phyloP scores from a whole-genome alignment of 2,329 filamentous ascomycete genomes.

The Alternaria tenuissima region DNA sequence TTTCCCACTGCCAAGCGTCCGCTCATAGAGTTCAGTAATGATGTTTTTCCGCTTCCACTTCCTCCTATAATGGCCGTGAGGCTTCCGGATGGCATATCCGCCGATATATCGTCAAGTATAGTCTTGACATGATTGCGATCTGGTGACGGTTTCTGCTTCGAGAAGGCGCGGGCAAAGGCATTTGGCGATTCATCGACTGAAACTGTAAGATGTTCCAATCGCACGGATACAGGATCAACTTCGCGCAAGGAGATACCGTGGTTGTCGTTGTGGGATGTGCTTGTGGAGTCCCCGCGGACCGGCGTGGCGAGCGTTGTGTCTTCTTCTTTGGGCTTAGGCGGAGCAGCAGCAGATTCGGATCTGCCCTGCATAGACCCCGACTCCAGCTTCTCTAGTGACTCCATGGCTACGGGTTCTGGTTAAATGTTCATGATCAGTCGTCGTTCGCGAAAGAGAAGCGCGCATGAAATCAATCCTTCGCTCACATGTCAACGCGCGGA shows the following conservation, averaged over 20 bases:
- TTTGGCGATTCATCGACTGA: constrained; percentile 66
- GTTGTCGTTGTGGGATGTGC: constrained; percentile 33
- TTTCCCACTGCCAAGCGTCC: constrained; percentile 70
- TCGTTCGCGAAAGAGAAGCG: constrained; percentile 10
- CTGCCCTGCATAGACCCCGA: constrained; percentile 1
- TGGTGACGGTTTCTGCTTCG: constrained; percentile 36
- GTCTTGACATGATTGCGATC: constrained; percentile 48
- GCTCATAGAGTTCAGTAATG: constrained; percentile 71
- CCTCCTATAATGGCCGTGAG: constrained; percentile 80
- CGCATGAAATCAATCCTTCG: constrained; percentile 7
- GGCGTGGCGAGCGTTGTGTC: constrained; percentile 15
- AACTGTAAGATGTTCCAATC: constrained; percentile 63
- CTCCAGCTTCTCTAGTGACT: constrained; percentile 24
- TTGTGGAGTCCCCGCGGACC: constrained; percentile 27
- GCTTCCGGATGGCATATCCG: constrained; percentile 70
- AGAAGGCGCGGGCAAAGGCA: constrained; percentile 33
- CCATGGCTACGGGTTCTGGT: constrained; percentile 19
- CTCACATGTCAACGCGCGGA: constrained; percentile 2
- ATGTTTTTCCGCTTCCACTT: constrained; percentile 72
- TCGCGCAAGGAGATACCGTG: constrained; percentile 54
- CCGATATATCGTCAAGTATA: constrained; percentile 70
- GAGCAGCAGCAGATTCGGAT: constrained; percentile 1
- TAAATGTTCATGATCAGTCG: constrained; percentile 17
- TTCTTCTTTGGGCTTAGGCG: constrained; percentile 5
- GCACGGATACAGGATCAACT: constrained; percentile 65